Base-by-base conservation (phyloP, 2,329 filamentous ascomycete genomes). In the Beauveria varroae region DNA sequence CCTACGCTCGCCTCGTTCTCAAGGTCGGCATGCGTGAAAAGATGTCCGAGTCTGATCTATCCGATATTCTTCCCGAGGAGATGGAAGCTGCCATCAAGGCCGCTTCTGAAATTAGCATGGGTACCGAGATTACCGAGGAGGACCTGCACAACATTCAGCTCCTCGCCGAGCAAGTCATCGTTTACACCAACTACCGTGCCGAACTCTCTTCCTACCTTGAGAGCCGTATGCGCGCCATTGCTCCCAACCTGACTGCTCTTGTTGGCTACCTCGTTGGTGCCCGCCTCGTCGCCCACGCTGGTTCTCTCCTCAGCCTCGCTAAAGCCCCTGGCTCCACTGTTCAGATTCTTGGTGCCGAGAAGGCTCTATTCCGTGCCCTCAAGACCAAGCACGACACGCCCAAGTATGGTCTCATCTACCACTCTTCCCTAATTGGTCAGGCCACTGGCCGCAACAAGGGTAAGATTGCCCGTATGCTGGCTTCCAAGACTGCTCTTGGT, bases 331-430 rank as follows among this genome's bases (percentile, higher is more conserved):
- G 91, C 77, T 95, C 90, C 70, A 99, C 95, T 65, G 91, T 99
- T 67, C 95, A 99, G 82, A 97, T 99, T 71, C 86, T 98, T 61
- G 95, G 95, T 81, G 95, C 95, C 63, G 95, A 99, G 81, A 99
- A 99, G 84, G 95, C 95, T 8, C 86, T 99, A 50, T 99, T 99
- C 88, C 88, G 95, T 71, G 95, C 95, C 22, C 83, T 99, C 65
- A 99, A 99, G 86, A 99, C 95, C 55, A 98, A 99, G 84, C 93
- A 98, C 76, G 92, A 97, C 72, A 99, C 95, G 44, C 95, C 95
- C 72, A 99, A 98, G 78, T 99, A 98, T 71, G 95, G 95, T 83
- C 83, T 96, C 66, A 91, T 96, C 74, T 96, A 95, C 79, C 90
- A 96, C 76, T 89, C 90, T 54, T 95, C 91, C 30, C 85, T 99